Base-by-base conservation (phyloP, 805 yeast species). In the Yamadazyma endophytica region DNA sequence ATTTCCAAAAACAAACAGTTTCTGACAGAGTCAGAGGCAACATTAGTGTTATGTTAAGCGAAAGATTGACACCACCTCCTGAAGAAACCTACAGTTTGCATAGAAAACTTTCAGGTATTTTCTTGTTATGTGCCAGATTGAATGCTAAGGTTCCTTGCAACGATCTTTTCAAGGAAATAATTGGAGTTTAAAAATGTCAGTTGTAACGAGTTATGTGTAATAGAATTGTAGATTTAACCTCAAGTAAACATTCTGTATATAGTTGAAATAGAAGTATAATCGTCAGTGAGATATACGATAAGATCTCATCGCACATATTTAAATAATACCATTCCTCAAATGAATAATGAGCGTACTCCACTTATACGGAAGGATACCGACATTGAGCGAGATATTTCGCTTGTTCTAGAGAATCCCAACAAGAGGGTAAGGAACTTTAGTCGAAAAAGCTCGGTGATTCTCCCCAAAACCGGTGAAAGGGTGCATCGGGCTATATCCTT, bases 21-120 rank as follows among this genome's bases (percentile, higher is more conserved):
- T 88, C 97, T 5, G 96, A 87, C 43, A 74, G 97, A 42, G 96
- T 92, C 14, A 75, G 95, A 43, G 81, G 76, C 3, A 88, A 89
- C 49, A 86, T 92, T 43, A 79, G 87, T 2, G 62, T 89, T 32
- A 92, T 92, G 98, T 69, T 92, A 39, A 75, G 80, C 39, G 96
- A 92, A 57, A 75, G 98, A 45, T 66, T 92, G 39, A 77, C 96
- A 3, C 97, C 98, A 3, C 98, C 98, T 9, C 98, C 98, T 2
- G 97, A 92, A 50, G 98, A 92, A 58, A 92, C 98, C 0, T 92
- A 92, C 55, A 83, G 95, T n/a, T 67, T 92, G 46, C 98, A 92
- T 60, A 72, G 98, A 49, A 92, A 92, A 52, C 77, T 92, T 50
- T 84, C 95, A 52, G 98, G 98, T 8, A 95, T 92, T 1, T 92